Conservation (phyloP, 371 early-diverging fungal species). For the Rhizopus delemar region DNA sequence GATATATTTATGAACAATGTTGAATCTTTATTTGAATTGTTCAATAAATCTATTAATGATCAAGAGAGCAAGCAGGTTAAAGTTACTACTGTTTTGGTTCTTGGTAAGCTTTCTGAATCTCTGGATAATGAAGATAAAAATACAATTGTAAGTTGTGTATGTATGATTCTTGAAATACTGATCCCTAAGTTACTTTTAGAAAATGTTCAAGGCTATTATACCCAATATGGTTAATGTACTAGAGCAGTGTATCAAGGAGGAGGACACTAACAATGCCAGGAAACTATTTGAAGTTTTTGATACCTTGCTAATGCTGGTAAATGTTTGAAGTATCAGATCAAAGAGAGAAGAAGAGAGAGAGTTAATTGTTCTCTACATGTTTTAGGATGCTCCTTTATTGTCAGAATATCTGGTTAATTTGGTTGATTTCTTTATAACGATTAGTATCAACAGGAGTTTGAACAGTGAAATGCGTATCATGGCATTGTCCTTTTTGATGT, state of each 20-base stretch:
- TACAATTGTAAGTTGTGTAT: too few relatives aligned
- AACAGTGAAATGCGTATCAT: slow-evolving; percentile 71
- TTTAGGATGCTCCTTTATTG: slow-evolving; percentile 73
- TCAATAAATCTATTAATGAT: slow-evolving; percentile 59
- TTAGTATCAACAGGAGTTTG: slow-evolving; percentile 62
- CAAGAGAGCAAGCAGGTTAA: too few relatives aligned
- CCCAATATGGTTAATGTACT: slow-evolving; percentile 85
- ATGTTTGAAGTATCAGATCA: slow-evolving; percentile 4
- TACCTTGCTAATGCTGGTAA: slow-evolving; percentile 67
- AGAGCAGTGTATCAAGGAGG: slow-evolving; percentile 67
- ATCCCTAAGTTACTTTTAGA: too few relatives aligned
- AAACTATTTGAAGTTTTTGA: slow-evolving; percentile 88
- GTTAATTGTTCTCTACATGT: not conserved
- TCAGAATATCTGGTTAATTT: slow-evolving; percentile 72
- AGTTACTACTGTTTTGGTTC: too few relatives aligned
- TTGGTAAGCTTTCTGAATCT: too few relatives aligned
- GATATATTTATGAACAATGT: slow-evolving; percentile 67
- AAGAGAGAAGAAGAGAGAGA: not conserved
- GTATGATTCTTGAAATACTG: too few relatives aligned
- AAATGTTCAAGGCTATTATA: slow-evolving; percentile 36
- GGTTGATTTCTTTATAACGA: slow-evolving; percentile 73
- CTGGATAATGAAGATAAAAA: too few relatives aligned
- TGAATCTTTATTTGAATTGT: slow-evolving; percentile 65
- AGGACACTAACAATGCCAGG: slow-evolving; percentile 70
- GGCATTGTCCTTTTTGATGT: slow-evolving; percentile 80